phyloP scores from a whole-genome alignment of 352 stramenopile species.

The Phytophthora lateralis region DNA sequence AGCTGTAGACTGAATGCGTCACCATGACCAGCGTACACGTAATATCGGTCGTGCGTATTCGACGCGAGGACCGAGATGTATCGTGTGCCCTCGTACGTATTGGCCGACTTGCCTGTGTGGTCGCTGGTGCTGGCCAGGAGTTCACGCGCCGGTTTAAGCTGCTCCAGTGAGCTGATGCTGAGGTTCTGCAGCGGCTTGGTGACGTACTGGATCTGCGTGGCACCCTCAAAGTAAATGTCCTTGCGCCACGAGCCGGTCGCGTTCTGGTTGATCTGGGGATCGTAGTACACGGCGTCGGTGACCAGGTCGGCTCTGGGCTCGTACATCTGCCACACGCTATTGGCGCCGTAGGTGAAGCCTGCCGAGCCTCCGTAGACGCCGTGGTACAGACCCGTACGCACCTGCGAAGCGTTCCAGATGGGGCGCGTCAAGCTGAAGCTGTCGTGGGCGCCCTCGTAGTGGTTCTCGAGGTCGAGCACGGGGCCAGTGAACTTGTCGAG shows the following conservation, averaged over 20 bases:
- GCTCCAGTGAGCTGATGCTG: slow-evolving; percentile 1
- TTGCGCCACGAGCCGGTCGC: slow-evolving; percentile 9
- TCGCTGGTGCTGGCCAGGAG: not conserved
- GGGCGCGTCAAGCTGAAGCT: slow-evolving; percentile 5
- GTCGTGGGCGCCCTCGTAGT: slow-evolving; percentile 14
- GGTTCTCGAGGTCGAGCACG: slow-evolving; percentile 22
- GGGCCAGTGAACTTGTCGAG: slow-evolving; percentile 13
- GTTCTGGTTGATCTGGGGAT: slow-evolving; percentile 22
- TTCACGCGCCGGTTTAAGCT: slow-evolving; percentile 16
- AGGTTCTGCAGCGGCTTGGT: slow-evolving; percentile 19
- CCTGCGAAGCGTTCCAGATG: slow-evolving; percentile 18
- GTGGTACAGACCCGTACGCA: slow-evolving; percentile 23
- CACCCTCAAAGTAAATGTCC: slow-evolving; percentile 18
- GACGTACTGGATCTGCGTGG: slow-evolving; percentile 20
- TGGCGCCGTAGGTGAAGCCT: slow-evolving; percentile 20
- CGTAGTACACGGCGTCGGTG: slow-evolving; percentile 7
- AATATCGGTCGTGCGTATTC: slow-evolving; percentile 5
- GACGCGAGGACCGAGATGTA: slow-evolving; percentile 23
- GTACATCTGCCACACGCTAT: slow-evolving; percentile 24
- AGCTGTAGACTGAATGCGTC: slow-evolving; percentile 2
- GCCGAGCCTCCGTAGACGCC: slow-evolving; percentile 13
- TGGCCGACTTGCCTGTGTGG: slow-evolving; percentile 7
- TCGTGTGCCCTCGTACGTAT: slow-evolving; percentile 16
- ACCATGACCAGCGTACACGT: slow-evolving; percentile 12
- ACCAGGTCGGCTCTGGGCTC: slow-evolving; percentile 10